Base-by-base conservation (phyloP, 2,329 filamentous ascomycete species). In the Ceratocystiopsis sp. region DNA sequence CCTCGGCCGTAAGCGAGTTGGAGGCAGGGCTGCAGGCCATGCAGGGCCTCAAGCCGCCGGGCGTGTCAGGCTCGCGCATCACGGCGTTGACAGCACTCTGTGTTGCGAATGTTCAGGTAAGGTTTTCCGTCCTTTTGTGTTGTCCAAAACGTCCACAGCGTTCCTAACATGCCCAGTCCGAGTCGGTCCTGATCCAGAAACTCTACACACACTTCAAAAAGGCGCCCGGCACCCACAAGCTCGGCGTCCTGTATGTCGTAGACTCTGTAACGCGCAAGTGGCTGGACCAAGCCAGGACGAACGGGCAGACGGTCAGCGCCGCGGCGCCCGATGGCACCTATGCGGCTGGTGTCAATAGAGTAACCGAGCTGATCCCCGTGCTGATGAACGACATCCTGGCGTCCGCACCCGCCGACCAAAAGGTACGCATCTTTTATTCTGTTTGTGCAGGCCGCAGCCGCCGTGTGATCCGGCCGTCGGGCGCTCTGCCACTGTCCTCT, bases 191-290 rank as follows among this genome's bases (percentile, higher is more conserved):
- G 57, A 84, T 96, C 55, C 86, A 94, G 62, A 95, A 93, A 62
- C 81, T 98, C 57, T 94, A 84, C 66, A 93, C 87, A 52, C 87
- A 95, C 58, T 93, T 96, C 73, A 94, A 93, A 65, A 93, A 91
- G 64, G 80, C 87, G 53, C 84, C 85, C 47, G 78, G 78, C 60
- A 93, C 86, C 60, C 89, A 98, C 75, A 98, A 98, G 67, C 75
- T 98, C 63, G 91, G 91, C 66, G 87, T 95, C 59, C 80, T 98
- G 67, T 98, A 98, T 79, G 87, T 96, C 67, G 84, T 98, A 87
- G 91, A 98, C 73, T 94, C 89, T 70, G 87, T 98, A 75, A 89
- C 87, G 62, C 85, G 91, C 65, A 89, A 93, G 69, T 98, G 91
- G 89, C 78, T 94, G 69, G 89, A 96, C 62, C 83, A 86, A 65